Evolutionary conservation across 2,329 filamentous ascomycete species (phyloP), one percentile per base, ranked within the genome.

Genomic region (Coniella lustricola): DNA sequence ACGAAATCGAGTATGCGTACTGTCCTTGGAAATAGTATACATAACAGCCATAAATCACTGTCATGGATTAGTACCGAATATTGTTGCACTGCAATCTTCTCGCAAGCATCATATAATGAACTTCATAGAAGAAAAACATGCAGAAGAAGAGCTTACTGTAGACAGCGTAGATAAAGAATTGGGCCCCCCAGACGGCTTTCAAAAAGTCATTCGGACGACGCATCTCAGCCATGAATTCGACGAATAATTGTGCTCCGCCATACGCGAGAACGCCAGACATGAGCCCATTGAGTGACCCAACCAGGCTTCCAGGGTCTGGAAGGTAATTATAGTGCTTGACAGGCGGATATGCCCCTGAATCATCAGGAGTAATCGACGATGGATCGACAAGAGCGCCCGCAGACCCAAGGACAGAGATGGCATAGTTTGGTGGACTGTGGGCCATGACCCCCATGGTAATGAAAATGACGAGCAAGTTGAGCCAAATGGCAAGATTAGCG

Each of bases 181-280:
- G 63, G 3, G 67, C 67, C 3, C 60, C 57, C 52, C 66, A 64
- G 56, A 70, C 64, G 13, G 64, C 66, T 55, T 69, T 71, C 55
- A 66, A 58, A 46, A 72, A 72, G 50, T 71, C 69, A 50, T 58
- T 60, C 5, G 69, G 69, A 12, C 65, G 64, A 31, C 64, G 64
- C 68, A 72, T 71, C 62, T 72, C 69, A 33, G 77, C 69, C 64
- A 82, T 68, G 54, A 82, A 74, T 48, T 79, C 75, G 33, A 71
- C 68, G 59, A 80, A 81, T 7, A 81, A 62, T 59, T 76, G 73
- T 3, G 74, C 73, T 3, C 78, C 78, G n/a, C 75, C 76, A 53
- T 81, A 82, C 0, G 76, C 72, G 44, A 74, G 77, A 4, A 81
- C 76, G 9, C 69, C 73, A 40, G 75, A 71, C 61, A 75, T 72